phyloP scores from a whole-genome alignment of 805 yeast genomes.

The Myxozyma mucilagina region DNA sequence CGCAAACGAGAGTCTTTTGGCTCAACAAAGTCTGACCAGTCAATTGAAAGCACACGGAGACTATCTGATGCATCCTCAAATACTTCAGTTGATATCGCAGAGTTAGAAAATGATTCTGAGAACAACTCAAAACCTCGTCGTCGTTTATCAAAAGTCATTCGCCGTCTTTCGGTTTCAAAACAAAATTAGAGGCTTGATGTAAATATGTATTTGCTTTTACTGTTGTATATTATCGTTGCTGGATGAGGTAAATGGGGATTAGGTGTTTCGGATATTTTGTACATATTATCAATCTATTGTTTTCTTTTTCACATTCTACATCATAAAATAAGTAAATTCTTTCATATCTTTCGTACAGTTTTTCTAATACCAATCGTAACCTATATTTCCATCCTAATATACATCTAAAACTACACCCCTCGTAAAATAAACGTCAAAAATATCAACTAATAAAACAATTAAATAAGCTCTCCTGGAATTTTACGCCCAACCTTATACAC shows the following conservation, averaged over 20 bases:
- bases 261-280: neutral
- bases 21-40: neutral
- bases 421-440: neutral
- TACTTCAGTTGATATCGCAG: neutral
- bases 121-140: neutral
- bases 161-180: neutral
- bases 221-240: neutral
- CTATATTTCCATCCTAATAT: neutral
- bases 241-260: neutral
- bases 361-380: too few relatives aligned
- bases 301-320: neutral
- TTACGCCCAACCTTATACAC: constrained; percentile 28
- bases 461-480: constrained; percentile 12
- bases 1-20: neutral
- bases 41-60: neutral
- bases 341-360: neutral
- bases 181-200: neutral
- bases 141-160: neutral
- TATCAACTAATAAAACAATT: neutral
- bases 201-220: neutral
- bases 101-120: neutral
- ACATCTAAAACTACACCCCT: neutral
- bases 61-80: neutral
- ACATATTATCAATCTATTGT: neutral
- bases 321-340: neutral